Conservation (phyloP, 768 basidiomycete genomes). For the Trametes elegans region DNA sequence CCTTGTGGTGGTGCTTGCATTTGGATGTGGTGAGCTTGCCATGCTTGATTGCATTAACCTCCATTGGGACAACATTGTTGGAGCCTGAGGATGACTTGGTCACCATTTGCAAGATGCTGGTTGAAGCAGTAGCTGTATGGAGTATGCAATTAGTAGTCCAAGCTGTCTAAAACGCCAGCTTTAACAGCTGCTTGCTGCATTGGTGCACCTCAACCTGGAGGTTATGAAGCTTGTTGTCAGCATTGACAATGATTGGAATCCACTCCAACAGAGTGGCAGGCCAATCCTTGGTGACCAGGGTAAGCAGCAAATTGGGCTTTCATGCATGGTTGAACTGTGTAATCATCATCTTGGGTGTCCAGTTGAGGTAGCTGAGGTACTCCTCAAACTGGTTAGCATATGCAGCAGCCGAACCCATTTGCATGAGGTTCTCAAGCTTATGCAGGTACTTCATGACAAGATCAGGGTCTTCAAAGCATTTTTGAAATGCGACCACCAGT, state of each 20-base stretch:
- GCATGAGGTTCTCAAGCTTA: constrained; percentile 31
- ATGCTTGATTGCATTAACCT: constrained; percentile 21
- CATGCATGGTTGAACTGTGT: constrained; percentile 31
- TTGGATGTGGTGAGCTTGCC: constrained; percentile 32
- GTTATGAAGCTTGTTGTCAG: constrained; percentile 15
- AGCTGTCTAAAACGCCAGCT: neutral
- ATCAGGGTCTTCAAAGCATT: constrained; percentile 5
- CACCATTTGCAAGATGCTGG: neutral
- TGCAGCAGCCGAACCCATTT: constrained; percentile 30
- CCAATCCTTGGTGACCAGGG: constrained; percentile 2
- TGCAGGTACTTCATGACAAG: neutral
- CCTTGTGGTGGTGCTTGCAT: constrained; percentile 21
- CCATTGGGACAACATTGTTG: constrained; percentile 17
- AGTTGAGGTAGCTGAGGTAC: constrained; percentile 27
- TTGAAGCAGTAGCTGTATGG: neutral
- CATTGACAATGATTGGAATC: neutral
- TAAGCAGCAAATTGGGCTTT: constrained; percentile 29
- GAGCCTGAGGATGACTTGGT: neutral
- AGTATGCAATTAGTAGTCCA: neutral
- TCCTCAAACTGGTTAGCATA: constrained; percentile 32
- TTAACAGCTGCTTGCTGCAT: neutral
- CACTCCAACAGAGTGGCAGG: constrained; percentile 7
- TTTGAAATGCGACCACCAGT: neutral
- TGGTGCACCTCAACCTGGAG: neutral
- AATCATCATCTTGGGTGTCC: constrained; percentile 34